Percentiles rank a stretch among this genome's conserved stretches.
These are phyloP conservation scores for Lignosus rhinocerotis DNA, from an alignment of 1,284 basidiomycete genomes.

Conservation along the genomic window DNA sequence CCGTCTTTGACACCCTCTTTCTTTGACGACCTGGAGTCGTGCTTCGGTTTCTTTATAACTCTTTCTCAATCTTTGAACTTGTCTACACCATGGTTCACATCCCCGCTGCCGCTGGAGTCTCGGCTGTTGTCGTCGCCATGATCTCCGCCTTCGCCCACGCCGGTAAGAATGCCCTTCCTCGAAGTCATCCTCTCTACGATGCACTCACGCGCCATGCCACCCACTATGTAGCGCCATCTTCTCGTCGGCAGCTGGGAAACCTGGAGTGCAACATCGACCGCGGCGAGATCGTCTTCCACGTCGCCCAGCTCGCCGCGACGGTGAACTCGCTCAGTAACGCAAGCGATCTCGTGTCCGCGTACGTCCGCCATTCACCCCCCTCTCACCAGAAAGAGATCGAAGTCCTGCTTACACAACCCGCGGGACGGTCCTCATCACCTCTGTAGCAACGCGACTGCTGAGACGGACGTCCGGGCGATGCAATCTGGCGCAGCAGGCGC, in stretches of 20 bases:
- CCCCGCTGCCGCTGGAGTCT: conserved; percentile 1
- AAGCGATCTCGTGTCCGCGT: conserved; percentile 12
- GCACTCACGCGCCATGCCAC: neutral
- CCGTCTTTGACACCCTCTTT: neutral
- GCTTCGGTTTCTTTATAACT: neutral
- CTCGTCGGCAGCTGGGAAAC: conserved; percentile 25
- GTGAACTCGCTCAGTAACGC: conserved; percentile 10
- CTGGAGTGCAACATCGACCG: conserved; percentile 30
- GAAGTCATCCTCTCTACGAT: neutral
- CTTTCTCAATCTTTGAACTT: neutral
- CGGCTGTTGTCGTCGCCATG: neutral
- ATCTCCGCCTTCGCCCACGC: neutral
- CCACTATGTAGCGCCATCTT: conserved; percentile 13
- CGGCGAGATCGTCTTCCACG: conserved; percentile 23
- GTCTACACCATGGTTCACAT: conserved; percentile 4
- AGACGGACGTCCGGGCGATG: conserved; percentile 8
- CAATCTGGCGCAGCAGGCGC: conserved; percentile 9
- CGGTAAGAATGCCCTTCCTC: neutral
- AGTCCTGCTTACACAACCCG: too few species aligned
- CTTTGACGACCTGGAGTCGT: neutral
- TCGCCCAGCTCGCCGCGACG: conserved; percentile 17
- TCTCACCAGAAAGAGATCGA: too few species aligned
- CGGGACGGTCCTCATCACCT: too few species aligned
- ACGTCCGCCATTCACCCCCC: neutral
- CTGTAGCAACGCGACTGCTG: conserved; percentile 7